These are phyloP conservation scores for Xylaria palmicola DNA, from an alignment of 495 filamentous ascomycete species.

Conservation along the genomic window DNA sequence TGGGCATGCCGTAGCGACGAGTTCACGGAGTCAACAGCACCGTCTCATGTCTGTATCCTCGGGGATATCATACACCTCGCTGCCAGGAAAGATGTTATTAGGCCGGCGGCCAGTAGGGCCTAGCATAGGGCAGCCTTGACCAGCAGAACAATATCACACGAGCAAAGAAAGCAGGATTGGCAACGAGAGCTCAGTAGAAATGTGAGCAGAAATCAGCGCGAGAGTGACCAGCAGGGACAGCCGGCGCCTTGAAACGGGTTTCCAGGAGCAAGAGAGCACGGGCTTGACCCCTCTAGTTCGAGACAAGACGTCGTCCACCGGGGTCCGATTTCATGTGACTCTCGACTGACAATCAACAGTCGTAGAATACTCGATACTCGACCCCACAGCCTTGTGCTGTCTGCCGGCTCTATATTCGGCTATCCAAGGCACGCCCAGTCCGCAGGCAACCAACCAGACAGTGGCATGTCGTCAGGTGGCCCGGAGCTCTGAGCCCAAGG, in stretches of 20 bases:
- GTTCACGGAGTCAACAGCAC: background rate
- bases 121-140: background rate
- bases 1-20: background rate
- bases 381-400: background rate
- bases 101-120: background rate
- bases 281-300: background rate
- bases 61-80: background rate
- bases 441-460: background rate
- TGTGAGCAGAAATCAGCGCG: too few relatives aligned
- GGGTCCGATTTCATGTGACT: conserved; percentile 6
- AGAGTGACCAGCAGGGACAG: too few relatives aligned
- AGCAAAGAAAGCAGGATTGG: background rate
- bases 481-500: conserved; percentile 2
- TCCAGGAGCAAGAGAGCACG: background rate
- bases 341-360: background rate
- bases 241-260: too few relatives aligned
- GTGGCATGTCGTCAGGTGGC: conserved; percentile 4
- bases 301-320: background rate
- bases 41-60: background rate
- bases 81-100: background rate
- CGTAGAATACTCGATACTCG: background rate
- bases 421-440: background rate
- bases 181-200: background rate
- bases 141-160: background rate
- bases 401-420: background rate